Evolutionary conservation across 352 stramenopile genomes (phyloP).

Genomic region (Thalassiosira livingstoniorum): DNA sequence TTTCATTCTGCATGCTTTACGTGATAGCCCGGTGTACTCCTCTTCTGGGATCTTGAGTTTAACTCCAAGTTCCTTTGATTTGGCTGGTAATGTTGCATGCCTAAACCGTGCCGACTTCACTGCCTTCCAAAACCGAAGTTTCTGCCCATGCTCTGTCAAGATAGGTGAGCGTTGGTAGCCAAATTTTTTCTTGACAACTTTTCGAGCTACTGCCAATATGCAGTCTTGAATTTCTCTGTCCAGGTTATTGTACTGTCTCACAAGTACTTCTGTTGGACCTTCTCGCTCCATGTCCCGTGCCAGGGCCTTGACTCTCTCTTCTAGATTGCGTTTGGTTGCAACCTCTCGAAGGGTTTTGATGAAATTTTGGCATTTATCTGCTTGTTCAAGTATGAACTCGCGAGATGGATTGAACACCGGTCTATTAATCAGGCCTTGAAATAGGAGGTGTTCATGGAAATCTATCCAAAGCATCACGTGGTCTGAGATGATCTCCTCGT

Average conservation of each 20-base stretch:
- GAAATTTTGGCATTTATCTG: neutral
- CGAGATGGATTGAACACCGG: neutral
- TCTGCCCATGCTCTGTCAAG: neutral
- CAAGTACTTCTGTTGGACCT: neutral
- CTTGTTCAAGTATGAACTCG: neutral
- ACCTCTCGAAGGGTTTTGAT: neutral
- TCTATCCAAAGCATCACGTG: neutral
- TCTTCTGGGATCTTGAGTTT: too few species aligned
- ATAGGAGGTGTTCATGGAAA: too few species aligned
- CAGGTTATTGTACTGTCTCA: neutral
- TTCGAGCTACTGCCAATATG: neutral
- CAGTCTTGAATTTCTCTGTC: neutral
- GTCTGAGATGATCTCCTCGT: neutral
- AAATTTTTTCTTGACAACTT: neutral
- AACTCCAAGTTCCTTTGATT: neutral
- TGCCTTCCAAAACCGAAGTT: neutral
- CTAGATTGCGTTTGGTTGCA: neutral
- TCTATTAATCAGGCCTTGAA: neutral
- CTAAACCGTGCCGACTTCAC: neutral
- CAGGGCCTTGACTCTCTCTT: neutral
- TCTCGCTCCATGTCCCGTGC: neutral
- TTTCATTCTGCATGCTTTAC: neutral
- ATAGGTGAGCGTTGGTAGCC: neutral
- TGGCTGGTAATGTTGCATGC: neutral
- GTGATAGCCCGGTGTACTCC: neutral